Evolutionary conservation across 495 filamentous ascomycete species (phyloP).

Genomic region (Astrothelium subdiscretum): DNA sequence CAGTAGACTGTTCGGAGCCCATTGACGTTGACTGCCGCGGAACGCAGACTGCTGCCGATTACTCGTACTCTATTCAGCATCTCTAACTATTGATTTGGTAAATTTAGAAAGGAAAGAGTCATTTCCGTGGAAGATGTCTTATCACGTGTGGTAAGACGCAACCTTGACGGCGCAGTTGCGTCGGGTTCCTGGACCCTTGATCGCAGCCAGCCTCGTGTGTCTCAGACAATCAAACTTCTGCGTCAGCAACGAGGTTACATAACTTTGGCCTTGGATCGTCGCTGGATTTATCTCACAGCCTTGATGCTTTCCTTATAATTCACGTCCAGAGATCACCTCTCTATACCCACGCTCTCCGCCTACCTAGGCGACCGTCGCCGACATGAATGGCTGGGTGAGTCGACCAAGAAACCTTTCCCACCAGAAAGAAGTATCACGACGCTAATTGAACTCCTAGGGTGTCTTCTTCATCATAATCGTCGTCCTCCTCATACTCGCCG

Average conservation of each 20-base stretch:
- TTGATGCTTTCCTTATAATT: neutral
- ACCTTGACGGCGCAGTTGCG: neutral
- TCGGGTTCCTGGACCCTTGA: neutral
- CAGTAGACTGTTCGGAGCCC: constrained; percentile 4
- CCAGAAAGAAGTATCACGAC: neutral
- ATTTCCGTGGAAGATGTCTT: neutral
- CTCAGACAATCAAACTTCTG: neutral
- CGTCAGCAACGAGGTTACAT: neutral
- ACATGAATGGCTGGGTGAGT: neutral
- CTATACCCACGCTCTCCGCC: too few relatives aligned
- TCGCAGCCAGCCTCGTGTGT: neutral
- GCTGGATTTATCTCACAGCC: neutral
- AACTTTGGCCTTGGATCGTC: neutral
- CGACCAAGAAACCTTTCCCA: neutral
- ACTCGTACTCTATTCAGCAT: neutral
- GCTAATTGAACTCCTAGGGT: constrained; percentile 7
- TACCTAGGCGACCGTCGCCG: too few relatives aligned
- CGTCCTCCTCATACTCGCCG: constrained; percentile 37
- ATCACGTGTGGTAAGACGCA: neutral
- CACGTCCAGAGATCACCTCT: neutral
- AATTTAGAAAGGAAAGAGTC: neutral
- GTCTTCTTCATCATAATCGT: constrained; percentile 38
- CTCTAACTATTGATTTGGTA: neutral
- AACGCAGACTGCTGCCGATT: neutral
- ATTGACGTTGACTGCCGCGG: neutral